Base-by-base conservation (phyloP, 2,329 filamentous ascomycete genomes). In the Pyrenochaeta sp. region DNA sequence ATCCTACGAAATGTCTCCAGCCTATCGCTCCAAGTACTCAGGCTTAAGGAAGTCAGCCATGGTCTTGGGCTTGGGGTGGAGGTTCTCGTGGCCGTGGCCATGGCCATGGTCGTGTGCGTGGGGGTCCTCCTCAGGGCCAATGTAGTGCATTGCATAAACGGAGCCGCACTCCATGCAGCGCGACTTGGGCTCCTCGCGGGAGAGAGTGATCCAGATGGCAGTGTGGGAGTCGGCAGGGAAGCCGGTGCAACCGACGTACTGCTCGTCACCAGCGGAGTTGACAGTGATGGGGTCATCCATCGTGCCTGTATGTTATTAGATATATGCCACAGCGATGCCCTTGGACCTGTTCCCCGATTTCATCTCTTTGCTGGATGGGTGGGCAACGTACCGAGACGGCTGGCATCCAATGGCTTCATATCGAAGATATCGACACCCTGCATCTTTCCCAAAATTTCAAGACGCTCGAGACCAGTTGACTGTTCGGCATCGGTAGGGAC, bases 401-500 rank as follows among this genome's bases (percentile, higher is more conserved):
- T 94, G 55, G 93, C 82, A 74, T 97, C 94, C 65, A 99, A 84
- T 55, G 94, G 94, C 76, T 85, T 87, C 94, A 97, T 96, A 79
- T 99, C 92, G 80, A 99, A 99, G 73, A 97, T 81, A 72, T 99
- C 94, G 67, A 96, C 81, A 60, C 94, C 92, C 82, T 97, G 90
- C 88, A 97, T 96, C 86, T 99, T 99, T 78, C 94, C 94, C 73
- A 99, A 82, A 69, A 99, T 94, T 79, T 99, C 94, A 64, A 99
- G 84, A 84, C 94, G 92, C 82, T 99, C 94, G 49, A 97, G 83
- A 89, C 94, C 94, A 64, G 94, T 97, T 48, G 94, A 79, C 77
- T 99, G 94, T 75, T 97, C 91, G 72, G 96, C 76, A 77, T 99
- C 94, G 77, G 90, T 95, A 60, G 94, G 90, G 60, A 99, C 81